phyloP scores from a whole-genome alignment of 148 eudicot species.

The Cornus suecica region DNA sequence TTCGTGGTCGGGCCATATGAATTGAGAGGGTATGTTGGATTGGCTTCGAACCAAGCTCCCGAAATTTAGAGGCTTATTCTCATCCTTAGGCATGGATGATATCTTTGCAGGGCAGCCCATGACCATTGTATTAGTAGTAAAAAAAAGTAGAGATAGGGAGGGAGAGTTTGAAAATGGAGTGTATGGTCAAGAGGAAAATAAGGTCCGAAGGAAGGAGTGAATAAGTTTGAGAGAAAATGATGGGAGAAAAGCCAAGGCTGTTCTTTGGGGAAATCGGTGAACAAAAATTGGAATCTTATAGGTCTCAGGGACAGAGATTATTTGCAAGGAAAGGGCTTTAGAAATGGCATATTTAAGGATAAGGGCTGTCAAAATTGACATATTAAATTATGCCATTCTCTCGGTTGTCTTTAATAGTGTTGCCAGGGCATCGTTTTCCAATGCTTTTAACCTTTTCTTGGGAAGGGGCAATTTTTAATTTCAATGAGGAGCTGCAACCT shows the following conservation, averaged over 20 bases:
- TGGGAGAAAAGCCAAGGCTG: constrained; percentile 33
- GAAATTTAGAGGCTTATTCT: constrained; percentile 23
- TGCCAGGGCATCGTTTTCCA: constrained; percentile 41
- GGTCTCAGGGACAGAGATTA: background rate
- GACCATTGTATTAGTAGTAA: constrained; percentile 23
- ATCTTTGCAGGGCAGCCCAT: constrained; percentile 14
- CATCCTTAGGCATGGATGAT: constrained; percentile 1
- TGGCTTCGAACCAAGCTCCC: constrained; percentile 27
- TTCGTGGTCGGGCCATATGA: constrained; percentile 63
- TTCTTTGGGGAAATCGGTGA: constrained; percentile 28
- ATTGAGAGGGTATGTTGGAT: constrained; percentile 41
- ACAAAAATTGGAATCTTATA: constrained; percentile 34
- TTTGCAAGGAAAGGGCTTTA: constrained; percentile 19
- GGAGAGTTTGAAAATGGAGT: background rate
- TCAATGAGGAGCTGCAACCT: too few species aligned
- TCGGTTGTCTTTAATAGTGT: constrained; percentile 14
- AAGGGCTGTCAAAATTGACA: constrained; percentile 7
- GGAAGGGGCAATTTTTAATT: background rate
- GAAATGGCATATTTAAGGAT: background rate
- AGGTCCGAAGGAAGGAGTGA: background rate
- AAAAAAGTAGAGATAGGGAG: background rate
- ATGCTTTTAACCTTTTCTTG: constrained; percentile 20
- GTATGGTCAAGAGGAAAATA: background rate
- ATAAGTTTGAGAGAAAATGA: constrained; percentile 13
- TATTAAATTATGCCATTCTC: constrained; percentile 19